Evolutionary conservation across 2,329 filamentous ascomycete genomes (phyloP), one percentile per base, ranked within the genome.

Genomic region (Tolypocladium sp.): DNA sequence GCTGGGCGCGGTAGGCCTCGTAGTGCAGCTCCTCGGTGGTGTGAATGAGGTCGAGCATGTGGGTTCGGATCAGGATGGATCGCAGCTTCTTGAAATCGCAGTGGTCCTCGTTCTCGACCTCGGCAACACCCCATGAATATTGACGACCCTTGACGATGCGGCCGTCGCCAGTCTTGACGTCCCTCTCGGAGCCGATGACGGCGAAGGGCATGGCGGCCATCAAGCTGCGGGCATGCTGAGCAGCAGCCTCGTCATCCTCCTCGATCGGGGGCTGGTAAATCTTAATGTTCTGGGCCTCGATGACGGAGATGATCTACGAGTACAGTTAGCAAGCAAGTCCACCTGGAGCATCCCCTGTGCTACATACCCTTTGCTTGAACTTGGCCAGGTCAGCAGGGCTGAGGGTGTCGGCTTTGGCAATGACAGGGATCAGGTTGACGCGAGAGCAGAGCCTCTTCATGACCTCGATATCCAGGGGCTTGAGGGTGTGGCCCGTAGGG

Each of bases 81-180:
- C 94, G 92, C 64, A 99, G 89, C 84, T 99, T 99, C 89, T 99
- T 99, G 84, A 99, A 99, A 79, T 99, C 94, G 79, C 94, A 99
- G 84, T 99, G 94, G 74, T 99, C 94, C 80, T 99, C 94, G 74
- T 99, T 99, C 84, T 99, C 94, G 57, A 99, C 94, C 78, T 99
- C 94, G 63, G 94, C 94, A 69, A 99, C 94, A 83, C 94, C 94
- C 94, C 94, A 99, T 59, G 92, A 91, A 80, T 99, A 99, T 78
- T 99, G 95, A 64, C 94, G 92, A 66, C 94, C 94, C 86, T 99
- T 99, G 75, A 97, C 92, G 65, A 96, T 95, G 74, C 93, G 93
- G 70, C 91, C 92, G 71, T 99, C 94, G 69, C 87, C 83, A 58
- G 92, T 96, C 85, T 96, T 96, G 68, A 99, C 94, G 70, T 99